A percentile compares a stretch with the other conserved stretches of the same genome.
Evolutionary conservation across 2,329 filamentous ascomycete genomes (phyloP).

Genomic region (Aspergillus flavus): DNA sequence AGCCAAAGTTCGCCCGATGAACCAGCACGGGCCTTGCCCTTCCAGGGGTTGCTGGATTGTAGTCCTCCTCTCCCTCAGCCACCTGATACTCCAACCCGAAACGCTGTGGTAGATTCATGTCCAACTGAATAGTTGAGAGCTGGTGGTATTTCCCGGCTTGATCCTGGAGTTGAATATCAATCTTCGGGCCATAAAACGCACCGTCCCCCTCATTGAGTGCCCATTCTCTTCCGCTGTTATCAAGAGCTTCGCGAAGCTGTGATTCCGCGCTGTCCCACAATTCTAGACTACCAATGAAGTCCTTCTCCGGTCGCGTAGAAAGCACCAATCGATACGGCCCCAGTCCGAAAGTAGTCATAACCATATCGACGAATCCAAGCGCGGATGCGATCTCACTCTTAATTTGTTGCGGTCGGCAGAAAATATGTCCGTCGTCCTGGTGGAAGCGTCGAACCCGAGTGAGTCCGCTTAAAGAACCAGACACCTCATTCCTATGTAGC

Average conservation of each 20-base stretch:
- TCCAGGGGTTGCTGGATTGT: slow-evolving; percentile 51
- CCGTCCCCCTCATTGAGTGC: slow-evolving; percentile 78
- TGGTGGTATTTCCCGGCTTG: slow-evolving; percentile 84
- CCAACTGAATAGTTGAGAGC: slow-evolving; percentile 84
- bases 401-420: slow-evolving; percentile 78
- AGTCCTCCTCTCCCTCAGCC: slow-evolving; percentile 44
- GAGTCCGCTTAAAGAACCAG: slow-evolving; percentile 76
- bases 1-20: slow-evolving; percentile 82
- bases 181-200: slow-evolving; percentile 90
- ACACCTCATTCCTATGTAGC: slow-evolving; percentile 83
- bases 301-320: slow-evolving; percentile 74
- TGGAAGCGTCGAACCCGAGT: slow-evolving; percentile 85
- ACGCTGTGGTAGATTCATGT: slow-evolving; percentile 84
- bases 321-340: slow-evolving; percentile 74
- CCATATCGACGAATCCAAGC: slow-evolving; percentile 71
- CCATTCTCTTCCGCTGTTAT: slow-evolving; percentile 69
- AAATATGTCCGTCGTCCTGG: slow-evolving; percentile 90
- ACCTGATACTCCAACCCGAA: slow-evolving; percentile 75
- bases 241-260: slow-evolving; percentile 66
- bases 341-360: slow-evolving; percentile 70
- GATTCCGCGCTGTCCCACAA: slow-evolving; percentile 70
- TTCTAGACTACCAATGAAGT: slow-evolving; percentile 73
- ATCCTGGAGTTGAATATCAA: slow-evolving; percentile 80
- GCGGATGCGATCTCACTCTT: slow-evolving; percentile 72
- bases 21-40: slow-evolving; percentile 75